Evolutionary conservation across 1,139 yeast species (phyloP).

Genomic region (Taphrina populina): DNA sequence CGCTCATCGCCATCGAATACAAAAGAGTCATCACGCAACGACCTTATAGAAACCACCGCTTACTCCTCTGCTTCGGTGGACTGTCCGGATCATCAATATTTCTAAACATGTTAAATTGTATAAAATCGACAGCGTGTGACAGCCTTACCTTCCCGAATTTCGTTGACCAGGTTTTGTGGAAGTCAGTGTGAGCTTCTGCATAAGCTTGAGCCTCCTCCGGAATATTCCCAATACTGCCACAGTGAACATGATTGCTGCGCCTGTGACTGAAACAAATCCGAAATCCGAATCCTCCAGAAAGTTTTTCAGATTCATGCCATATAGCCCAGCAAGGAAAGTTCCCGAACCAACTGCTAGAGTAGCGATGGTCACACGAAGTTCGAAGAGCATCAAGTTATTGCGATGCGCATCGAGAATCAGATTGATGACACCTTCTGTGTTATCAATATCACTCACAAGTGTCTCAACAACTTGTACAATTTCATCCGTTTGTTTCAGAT

Average conservation of each 20-base stretch:
- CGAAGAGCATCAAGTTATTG: conserved; percentile 86
- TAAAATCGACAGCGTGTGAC: no score
- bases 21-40: no score
- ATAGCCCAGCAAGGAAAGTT: conserved; percentile 71
- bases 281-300: conserved; percentile 72
- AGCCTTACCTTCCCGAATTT: conserved; percentile 2
- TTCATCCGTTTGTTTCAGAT: conserved; percentile 93
- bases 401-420: conserved; percentile 93
- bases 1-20: no score
- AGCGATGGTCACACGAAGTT: conserved; percentile 65
- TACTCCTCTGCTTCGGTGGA: no score
- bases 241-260: conserved; percentile 48
- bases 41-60: no score
- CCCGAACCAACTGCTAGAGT: conserved; percentile 84
- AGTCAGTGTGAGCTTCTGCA: conserved; percentile 24
- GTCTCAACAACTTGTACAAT: conserved; percentile 92
- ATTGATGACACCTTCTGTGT: conserved; percentile 94
- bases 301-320: conserved; percentile 93
- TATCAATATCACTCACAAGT: conserved; percentile 75
- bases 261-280: conserved; percentile 66
- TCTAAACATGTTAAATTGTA: no score
- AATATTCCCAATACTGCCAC: conserved; percentile 43
- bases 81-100: no score
- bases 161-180: conserved; percentile 10
- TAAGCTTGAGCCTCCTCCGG: conserved; percentile 16